Base-by-base conservation (phyloP, 805 yeast species). In the Cyberlindnera mrakii region DNA sequence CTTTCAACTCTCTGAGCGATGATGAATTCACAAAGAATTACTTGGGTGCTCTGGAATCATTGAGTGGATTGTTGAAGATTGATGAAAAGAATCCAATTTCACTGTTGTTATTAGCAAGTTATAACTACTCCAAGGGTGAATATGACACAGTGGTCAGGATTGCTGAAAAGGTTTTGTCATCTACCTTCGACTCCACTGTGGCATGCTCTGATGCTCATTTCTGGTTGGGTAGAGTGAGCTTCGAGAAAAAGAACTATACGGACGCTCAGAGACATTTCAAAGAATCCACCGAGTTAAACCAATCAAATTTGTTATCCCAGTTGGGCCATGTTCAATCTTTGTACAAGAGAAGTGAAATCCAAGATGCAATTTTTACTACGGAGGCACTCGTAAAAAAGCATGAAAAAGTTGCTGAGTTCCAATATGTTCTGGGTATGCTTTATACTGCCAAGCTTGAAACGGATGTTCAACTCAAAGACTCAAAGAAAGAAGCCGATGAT, bases 271-370 rank as follows among this genome's bases (percentile, higher is more conserved):
- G 73, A 43, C 68, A 72, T 53, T 91, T 86, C 61, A 81, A 82
- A 48, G 86, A 79, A 45, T 78, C 97, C 6, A 72, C 78, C 33
- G 79, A 78, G 48, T 65, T 74, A 31, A 79, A 84, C 56, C 85
- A 80, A 32, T 70, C 66, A 39, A 85, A 85, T 53, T 55, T 82
- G 4, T 71, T 84, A 17, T 81, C 96, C 0, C 79, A 79, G 51
- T 68, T 90, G 43, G 98, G 96, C 27, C 73, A 85, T 45, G 96
- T 95, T 1, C 95, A 88, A 60, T 75, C 96, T 2, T 89, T 88
- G 58, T 75, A 83, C 42, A 72, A 79, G 41, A 81, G 90, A 58
- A 82, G 81, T 37, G 77, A 84, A 33, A 59, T 76, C 10, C 89
- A 86, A 54, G 97, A 90, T 59, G 93, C 98, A 11, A 78, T 84